Conservation (phyloP, 257 asterid genomes). For the Petunia axillaris region DNA sequence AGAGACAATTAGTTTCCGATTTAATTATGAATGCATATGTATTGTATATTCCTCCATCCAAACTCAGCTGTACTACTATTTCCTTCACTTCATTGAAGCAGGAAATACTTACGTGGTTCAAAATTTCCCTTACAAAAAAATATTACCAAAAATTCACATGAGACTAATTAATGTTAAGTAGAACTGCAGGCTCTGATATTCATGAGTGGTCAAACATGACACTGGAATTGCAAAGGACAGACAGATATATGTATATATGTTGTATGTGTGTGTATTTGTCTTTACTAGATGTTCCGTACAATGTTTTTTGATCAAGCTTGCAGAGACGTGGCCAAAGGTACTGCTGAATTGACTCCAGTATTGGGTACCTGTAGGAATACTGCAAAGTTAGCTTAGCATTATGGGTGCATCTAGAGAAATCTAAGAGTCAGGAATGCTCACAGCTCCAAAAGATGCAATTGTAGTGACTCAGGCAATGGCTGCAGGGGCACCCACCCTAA, state of each 20-base stretch:
- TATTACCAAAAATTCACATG: constrained; percentile 5
- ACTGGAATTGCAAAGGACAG: not conserved
- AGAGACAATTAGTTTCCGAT: not conserved
- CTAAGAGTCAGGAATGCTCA: constrained; percentile 46
- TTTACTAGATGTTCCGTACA: constrained; percentile 38
- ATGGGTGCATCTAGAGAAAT: not conserved
- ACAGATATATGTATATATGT: not conserved
- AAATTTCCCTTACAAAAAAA: not conserved
- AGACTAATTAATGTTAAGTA: not conserved
- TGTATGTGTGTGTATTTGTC: not conserved
- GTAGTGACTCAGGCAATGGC: constrained; percentile 96
- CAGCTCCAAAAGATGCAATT: constrained; percentile 94
- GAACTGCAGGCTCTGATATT: constrained; percentile 7
- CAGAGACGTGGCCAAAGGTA: constrained; percentile 66
- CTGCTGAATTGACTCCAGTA: constrained; percentile 56
- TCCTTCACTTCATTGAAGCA: not conserved
- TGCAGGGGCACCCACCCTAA: constrained; percentile 99
- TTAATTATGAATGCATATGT: not conserved
- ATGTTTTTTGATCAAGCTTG: constrained; percentile 59
- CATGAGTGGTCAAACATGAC: not conserved
- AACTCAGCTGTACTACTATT: not conserved
- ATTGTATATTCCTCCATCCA: not conserved
- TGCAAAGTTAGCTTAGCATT: constrained; percentile 24
- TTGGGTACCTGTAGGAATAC: constrained; percentile 47
- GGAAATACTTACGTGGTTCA: not conserved